A percentile compares a stretch with the other conserved stretches of the same genome.
These are phyloP conservation scores for Pestalotiopsis sp. DNA, from an alignment of 2,329 filamentous ascomycete species.

Conservation along the genomic window DNA sequence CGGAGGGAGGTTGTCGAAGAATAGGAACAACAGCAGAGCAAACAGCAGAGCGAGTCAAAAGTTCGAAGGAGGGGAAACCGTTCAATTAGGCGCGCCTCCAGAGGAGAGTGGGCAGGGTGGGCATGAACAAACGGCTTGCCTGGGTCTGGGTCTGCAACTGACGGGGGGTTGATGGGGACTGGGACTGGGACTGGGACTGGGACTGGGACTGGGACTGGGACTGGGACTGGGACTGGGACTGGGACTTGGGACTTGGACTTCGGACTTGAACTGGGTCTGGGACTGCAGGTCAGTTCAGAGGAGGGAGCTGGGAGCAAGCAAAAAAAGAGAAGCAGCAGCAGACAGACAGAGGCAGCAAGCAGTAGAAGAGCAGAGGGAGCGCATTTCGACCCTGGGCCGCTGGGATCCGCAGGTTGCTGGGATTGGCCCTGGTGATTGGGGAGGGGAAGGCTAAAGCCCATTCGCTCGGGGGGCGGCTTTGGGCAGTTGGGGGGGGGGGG, in stretches of 20 bases:
- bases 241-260: background rate
- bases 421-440: conserved; percentile 1
- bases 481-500: background rate
- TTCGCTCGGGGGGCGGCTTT: background rate
- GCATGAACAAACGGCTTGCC: background rate
- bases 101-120: background rate
- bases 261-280: background rate
- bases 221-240: background rate
- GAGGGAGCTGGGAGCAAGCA: background rate
- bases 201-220: background rate
- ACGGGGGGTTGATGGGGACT: background rate
- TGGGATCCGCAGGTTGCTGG: background rate
- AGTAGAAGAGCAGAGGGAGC: background rate
- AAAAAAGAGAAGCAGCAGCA: background rate
- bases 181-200: background rate
- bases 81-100: conserved; percentile 9
- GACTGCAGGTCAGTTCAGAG: background rate
- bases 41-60: background rate
- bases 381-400: conserved; percentile 1
- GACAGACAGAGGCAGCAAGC: background rate
- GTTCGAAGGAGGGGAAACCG: conserved; percentile 11
- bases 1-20: background rate
- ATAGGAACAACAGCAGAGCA: background rate
- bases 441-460: background rate
- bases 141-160: background rate